Conservation (phyloP, 1,139 yeast species). For the Magnusiomyces fungicola region DNA sequence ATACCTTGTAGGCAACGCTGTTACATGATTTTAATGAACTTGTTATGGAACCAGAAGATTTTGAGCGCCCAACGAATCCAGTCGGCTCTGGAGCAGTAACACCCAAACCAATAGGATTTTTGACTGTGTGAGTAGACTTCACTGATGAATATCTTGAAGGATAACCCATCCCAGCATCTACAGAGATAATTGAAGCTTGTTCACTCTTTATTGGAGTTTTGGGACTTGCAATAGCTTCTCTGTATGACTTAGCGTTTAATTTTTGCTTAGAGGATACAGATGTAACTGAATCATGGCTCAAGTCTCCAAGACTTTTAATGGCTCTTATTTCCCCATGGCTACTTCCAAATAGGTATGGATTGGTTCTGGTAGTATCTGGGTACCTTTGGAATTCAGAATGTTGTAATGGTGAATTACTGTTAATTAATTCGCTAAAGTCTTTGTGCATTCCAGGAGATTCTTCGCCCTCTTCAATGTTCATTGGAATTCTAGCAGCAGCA, state of each 20-base stretch:
- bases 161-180: not conserved
- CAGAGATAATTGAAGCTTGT: constrained; percentile 13
- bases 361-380: not conserved
- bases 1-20: not conserved
- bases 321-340: not conserved
- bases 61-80: not conserved
- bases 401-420: not conserved
- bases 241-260: not conserved
- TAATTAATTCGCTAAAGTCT: too few relatives aligned
- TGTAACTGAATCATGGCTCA: too few relatives aligned
- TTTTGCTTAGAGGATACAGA: too few relatives aligned
- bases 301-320: not conserved
- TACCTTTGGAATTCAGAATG: not conserved
- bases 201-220: constrained; percentile 7
- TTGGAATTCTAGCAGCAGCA: too few relatives aligned
- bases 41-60: not conserved
- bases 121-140: not conserved
- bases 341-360: not conserved
- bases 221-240: not conserved
- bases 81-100: too few relatives aligned
- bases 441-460: too few relatives aligned
- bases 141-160: not conserved
- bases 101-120: not conserved
- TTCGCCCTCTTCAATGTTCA: too few relatives aligned
- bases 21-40: not conserved